Evolutionary conservation across 73 alveolate species (phyloP), one percentile per base, ranked within the genome.

Genomic region (Blepharisma japonicum): DNA sequence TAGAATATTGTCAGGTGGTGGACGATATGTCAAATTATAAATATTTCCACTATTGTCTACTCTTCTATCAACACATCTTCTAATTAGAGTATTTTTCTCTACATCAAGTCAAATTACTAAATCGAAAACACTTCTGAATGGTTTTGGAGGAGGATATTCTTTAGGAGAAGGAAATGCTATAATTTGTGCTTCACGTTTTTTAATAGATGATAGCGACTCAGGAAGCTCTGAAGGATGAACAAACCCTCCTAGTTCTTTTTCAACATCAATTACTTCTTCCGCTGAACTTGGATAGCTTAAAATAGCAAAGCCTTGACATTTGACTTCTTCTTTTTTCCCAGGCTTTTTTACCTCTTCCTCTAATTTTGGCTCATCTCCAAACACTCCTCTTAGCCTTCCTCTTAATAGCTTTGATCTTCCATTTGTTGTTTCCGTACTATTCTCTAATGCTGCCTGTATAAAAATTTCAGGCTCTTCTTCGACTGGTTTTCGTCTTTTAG

Each of bases 401-500:
- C 74, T 14, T 14, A 61, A 61, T 14, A 61, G 48, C 11, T 25
- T 14, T 61, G 74, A 14, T 18, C 47, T 14, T 14, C 74, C 74
- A 25, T 8, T 9, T 61, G 14, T 48, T 20, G 14, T 39, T 18
- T 61, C 50, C 5, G 47, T 8, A 25, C 18, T 20, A 9, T 14
- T 25, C 2, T 61, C 74, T 9, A 20, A 39, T 8, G 47, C 14
- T 8, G 74, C 74, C 23, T 61, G 74, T 8, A 61, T 61, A 25
- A 61, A 61, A 14, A 61, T 25, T 61, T 61, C 74, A 2, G 74
- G 47, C 74, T 61, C 74, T 61, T 61, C 74, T 61, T 61, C 74
- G 2, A 5, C 74, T 61, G 2, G 14, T 71, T 56, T 85, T 71
- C 23, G 74, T 42, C 48, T 68, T 6, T 56, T 77, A 8, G 53